phyloP scores from a whole-genome alignment of 2,329 filamentous ascomycete genomes.

The Scedosporium dehoogii region DNA sequence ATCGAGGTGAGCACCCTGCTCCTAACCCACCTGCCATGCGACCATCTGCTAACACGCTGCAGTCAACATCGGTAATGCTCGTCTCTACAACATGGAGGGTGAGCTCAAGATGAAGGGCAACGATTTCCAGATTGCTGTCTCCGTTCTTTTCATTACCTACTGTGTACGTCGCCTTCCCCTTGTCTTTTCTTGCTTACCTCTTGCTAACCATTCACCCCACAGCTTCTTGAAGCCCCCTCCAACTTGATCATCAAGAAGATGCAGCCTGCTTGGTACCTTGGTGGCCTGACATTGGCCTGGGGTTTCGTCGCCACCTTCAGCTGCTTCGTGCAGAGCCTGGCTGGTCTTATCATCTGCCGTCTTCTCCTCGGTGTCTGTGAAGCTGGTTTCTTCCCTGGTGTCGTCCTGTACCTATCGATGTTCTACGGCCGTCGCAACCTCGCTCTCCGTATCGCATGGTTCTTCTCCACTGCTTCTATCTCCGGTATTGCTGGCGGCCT shows the following conservation, averaged over 20 bases:
- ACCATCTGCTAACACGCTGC: background rate
- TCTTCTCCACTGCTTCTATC: conserved; percentile 50
- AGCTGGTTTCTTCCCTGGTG: conserved; percentile 42
- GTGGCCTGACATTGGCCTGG: conserved; percentile 35
- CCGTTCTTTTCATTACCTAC: conserved; percentile 25
- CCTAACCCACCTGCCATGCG: too few species aligned
- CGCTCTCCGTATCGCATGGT: conserved; percentile 51
- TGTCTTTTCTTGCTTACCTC: background rate
- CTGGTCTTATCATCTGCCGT: conserved; percentile 35
- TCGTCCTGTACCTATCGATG: conserved; percentile 29
- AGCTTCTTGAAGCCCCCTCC: conserved; percentile 30
- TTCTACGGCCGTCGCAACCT: conserved; percentile 49
- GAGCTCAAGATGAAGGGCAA: conserved; percentile 45
- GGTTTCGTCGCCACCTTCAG: conserved; percentile 35
- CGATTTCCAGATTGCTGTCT: conserved; percentile 48
- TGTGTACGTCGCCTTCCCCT: conserved; percentile 24
- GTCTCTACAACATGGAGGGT: conserved; percentile 48
- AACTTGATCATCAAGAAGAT: conserved; percentile 27
- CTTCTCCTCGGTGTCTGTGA: conserved; percentile 39
- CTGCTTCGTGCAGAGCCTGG: conserved; percentile 37
- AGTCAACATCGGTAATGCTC: conserved; percentile 65
- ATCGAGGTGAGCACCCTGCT: conserved; percentile 16
- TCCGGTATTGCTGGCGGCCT: conserved; percentile 56
- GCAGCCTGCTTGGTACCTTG: conserved; percentile 37
- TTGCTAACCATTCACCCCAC: background rate